phyloP scores from a whole-genome alignment of 306 rosid species.

The Calophaca sinica region DNA sequence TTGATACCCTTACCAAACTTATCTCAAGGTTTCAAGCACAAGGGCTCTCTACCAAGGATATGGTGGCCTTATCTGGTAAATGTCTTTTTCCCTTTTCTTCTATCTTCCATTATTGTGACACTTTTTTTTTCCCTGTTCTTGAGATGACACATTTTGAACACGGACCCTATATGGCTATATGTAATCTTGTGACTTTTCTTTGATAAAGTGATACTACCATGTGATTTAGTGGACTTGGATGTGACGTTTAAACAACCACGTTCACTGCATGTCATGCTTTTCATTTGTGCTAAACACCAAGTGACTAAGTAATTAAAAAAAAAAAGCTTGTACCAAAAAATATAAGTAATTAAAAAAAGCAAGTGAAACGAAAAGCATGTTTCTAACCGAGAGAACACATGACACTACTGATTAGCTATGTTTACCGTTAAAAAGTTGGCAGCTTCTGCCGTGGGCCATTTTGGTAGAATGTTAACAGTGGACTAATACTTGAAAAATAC shows the following conservation, averaged over 20 bases:
- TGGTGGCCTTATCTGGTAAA: constrained; percentile 92
- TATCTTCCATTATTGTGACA: neutral
- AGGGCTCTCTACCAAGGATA: constrained; percentile 75
- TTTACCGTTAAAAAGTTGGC: too few relatives aligned
- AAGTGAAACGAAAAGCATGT: constrained; percentile 30
- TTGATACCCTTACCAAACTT: constrained; percentile 54
- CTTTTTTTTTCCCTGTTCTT: neutral
- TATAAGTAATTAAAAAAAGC: neutral
- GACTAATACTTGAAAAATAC: too few relatives aligned
- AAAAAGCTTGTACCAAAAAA: too few relatives aligned
- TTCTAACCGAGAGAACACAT: constrained; percentile 12
- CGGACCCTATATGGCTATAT: too few relatives aligned
- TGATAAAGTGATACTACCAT: neutral
- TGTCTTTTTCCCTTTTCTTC: constrained; percentile 1
- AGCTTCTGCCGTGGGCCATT: too few relatives aligned
- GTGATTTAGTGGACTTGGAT: neutral
- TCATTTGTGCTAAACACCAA: neutral
- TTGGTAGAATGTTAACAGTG: too few relatives aligned
- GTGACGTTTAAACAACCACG: constrained; percentile 49
- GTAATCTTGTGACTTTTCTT: neutral
- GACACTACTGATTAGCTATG: neutral
- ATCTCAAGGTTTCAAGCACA: constrained; percentile 49
- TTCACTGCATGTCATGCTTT: constrained; percentile 34
- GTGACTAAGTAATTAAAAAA: neutral
- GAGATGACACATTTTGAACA: constrained; percentile 25